These are phyloP conservation scores for Xylaria arbuscula DNA, from an alignment of 2,329 filamentous ascomycete genomes.

Conservation along the genomic window DNA sequence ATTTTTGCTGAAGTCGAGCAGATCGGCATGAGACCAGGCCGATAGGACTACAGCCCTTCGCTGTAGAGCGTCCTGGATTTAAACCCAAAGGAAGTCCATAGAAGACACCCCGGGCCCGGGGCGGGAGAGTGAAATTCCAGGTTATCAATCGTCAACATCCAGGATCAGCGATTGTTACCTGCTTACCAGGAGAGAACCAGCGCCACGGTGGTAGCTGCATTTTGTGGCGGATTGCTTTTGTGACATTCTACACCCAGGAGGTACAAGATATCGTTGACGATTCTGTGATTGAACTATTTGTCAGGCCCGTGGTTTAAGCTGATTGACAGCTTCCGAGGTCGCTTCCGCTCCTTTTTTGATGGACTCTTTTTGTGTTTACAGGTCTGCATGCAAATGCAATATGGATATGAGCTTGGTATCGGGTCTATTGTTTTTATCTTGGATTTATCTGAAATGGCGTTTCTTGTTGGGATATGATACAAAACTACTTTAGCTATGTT, in stretches of 20 bases:
- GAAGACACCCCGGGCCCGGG: conserved; percentile 17
- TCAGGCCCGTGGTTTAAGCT: conserved; percentile 21
- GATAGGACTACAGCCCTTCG: conserved; percentile 26
- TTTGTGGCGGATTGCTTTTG: conserved; percentile 32
- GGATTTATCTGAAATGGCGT: conserved; percentile 23
- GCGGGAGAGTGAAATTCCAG: conserved; percentile 24
- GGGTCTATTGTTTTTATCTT: not conserved
- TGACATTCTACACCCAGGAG: conserved; percentile 29
- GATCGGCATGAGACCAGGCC: conserved; percentile 25
- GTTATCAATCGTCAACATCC: conserved; percentile 22
- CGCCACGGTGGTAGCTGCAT: conserved; percentile 34
- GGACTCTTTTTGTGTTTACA: conserved; percentile 39
- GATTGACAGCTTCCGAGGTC: conserved; percentile 21
- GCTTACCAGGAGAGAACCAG: conserved; percentile 33
- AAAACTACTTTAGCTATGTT: conserved; percentile 19
- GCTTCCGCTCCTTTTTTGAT: conserved; percentile 29
- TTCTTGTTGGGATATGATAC: conserved; percentile 13
- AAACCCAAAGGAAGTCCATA: conserved; percentile 24
- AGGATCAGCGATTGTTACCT: conserved; percentile 22
- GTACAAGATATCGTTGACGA: conserved; percentile 24
- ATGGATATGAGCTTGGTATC: conserved; percentile 16
- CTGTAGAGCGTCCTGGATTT: conserved; percentile 30
- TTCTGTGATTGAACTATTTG: conserved; percentile 21
- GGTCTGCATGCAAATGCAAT: conserved; percentile 42
- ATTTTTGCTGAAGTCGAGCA: conserved; percentile 25